Base-by-base conservation (phyloP, 441 rosid genomes). In the Cnidoscolus chayamansa region DNA sequence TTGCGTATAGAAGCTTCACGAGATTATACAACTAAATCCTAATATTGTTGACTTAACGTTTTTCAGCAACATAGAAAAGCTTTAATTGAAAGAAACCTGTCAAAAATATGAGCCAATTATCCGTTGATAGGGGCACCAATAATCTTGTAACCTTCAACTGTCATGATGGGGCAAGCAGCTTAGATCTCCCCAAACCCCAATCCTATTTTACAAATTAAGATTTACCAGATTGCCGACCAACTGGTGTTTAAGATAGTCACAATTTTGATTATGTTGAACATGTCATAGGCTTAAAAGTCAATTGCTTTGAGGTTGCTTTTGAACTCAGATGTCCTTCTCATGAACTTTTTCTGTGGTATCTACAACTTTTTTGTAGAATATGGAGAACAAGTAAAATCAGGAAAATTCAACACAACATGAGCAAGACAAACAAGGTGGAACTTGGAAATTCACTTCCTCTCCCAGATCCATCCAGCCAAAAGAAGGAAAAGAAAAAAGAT, bases 261-360 rank as follows among this genome's bases (percentile, higher is more conserved):
- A 32, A 48, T 45, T 59, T 15, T 60, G 47, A 47, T 30, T 15
- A 13, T 35, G 45, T 70, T 12, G n/a, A 74, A 30, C 62, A 2
- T 49, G 54, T 32, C 51, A 40, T 12, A 67, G 50, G 49, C 9
- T 58, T 10, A 30, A 31, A 50, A 43, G 19, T 12, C 20, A 31
- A 19, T 6, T 65, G 25, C 13, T 64, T 9, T n/a, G 37, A 45
- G 32, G 2, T 74, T 30, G 8, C 50, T 25, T 53, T 37, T 31
- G 43, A 17, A 45, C 37, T 13, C 9, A 54, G 35, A 74, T 40
- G 68, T 43, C 55, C 35, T 59, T 59, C 70, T 61, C 8, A 32
- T 53, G 45, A 37, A 16, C 61, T 40, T 63, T 74, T 47, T 40
- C 25, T 35, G 3, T 2, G 12, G 25, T 35, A 55, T 13, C 13